These are phyloP conservation scores for Taxillus chinensis DNA, from an alignment of 164 flowering plant genomes.

Conservation along the genomic window DNA sequence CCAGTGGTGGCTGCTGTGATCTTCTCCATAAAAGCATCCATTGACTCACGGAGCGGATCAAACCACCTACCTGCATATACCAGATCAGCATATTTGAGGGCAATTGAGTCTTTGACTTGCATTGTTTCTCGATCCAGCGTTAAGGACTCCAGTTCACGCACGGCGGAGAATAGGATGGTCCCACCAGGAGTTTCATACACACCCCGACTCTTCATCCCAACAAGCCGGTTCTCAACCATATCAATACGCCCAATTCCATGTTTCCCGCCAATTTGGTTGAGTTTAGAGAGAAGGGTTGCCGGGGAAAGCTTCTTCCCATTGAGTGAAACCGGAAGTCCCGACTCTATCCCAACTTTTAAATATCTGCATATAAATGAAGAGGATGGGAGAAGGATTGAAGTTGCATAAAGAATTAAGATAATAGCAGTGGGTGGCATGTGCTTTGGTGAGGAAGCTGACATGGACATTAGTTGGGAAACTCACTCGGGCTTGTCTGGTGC, in stretches of 20 bases:
- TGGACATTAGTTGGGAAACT: constrained; percentile 10
- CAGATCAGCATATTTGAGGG: constrained; percentile 88
- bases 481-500: constrained; percentile 86
- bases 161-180: constrained; percentile 73
- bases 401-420: background rate
- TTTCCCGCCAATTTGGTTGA: constrained; percentile 75
- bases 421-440: background rate
- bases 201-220: constrained; percentile 98
- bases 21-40: constrained; percentile 88
- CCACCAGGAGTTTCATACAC: constrained; percentile 98
- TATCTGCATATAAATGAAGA: constrained; percentile 30
- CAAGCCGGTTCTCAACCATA: constrained; percentile 90
- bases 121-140: constrained; percentile 88
- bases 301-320: constrained; percentile 76
- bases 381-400: background rate
- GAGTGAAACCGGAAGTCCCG: constrained; percentile 73
- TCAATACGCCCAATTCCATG: constrained; percentile 90
- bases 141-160: constrained; percentile 71
- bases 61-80: constrained; percentile 98
- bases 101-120: constrained; percentile 64
- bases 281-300: constrained; percentile 61
- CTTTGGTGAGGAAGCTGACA: background rate
- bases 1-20: constrained; percentile 80
- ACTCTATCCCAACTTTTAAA: constrained; percentile 60
- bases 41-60: constrained; percentile 78